These are phyloP conservation scores for Isoetes taiwanensis DNA, from an alignment of 75 land plant genomes.

Conservation along the genomic window DNA sequence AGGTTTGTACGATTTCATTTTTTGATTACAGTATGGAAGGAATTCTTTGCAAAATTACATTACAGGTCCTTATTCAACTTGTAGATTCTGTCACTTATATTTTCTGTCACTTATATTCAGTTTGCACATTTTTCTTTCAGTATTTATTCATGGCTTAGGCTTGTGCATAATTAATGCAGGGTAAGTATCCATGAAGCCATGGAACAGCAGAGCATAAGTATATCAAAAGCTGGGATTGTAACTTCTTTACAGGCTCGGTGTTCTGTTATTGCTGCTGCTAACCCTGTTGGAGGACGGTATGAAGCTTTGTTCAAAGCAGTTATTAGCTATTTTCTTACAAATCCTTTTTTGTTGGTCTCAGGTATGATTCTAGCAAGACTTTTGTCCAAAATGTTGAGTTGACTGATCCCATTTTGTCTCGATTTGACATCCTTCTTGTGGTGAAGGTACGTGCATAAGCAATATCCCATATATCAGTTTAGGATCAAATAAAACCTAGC, in stretches of 20 bases:
- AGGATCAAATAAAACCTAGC: too few relatives aligned
- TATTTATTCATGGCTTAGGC: neutral
- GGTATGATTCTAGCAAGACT: slow-evolving; percentile 90
- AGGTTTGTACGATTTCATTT: slow-evolving; percentile 30
- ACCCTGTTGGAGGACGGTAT: slow-evolving; percentile 95
- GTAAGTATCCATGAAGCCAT: slow-evolving; percentile 99
- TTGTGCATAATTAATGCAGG: slow-evolving; percentile 27
- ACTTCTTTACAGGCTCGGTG: slow-evolving; percentile 98
- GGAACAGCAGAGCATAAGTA: slow-evolving; percentile 99
- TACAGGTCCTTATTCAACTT: neutral
- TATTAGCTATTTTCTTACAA: too few relatives aligned
- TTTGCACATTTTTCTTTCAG: neutral
- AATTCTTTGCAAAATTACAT: neutral
- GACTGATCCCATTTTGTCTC: slow-evolving; percentile 92
- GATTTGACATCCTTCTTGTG: slow-evolving; percentile 92
- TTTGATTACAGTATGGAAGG: neutral
- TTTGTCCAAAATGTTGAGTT: slow-evolving; percentile 93
- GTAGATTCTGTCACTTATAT: neutral
- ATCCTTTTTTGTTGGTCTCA: too few relatives aligned
- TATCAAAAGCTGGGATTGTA: slow-evolving; percentile 98
- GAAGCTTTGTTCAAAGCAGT: too few relatives aligned
- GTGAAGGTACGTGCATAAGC: slow-evolving; percentile 88
- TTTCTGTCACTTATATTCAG: neutral
- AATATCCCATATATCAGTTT: too few relatives aligned
- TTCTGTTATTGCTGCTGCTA: slow-evolving; percentile 98